These are phyloP conservation scores for Bolboschoenus planiculmis DNA, from an alignment of 176 grass and related monocot species.

Conservation along the genomic window DNA sequence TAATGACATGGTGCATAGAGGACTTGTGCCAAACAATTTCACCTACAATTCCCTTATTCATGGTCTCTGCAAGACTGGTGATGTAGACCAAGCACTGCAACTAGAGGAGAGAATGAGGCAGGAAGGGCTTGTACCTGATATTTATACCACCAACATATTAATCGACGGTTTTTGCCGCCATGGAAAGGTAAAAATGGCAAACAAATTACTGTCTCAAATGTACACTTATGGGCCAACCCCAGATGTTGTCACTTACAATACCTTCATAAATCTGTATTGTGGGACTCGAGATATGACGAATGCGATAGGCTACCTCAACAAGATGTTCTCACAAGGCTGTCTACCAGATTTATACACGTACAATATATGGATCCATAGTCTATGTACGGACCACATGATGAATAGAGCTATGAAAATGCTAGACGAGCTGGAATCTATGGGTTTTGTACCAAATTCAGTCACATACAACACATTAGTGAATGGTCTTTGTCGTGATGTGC, in stretches of 20 bases:
- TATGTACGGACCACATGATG: constrained; percentile 62
- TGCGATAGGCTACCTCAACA: constrained; percentile 62
- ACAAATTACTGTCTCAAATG: constrained; percentile 53
- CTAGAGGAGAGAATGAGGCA: constrained; percentile 63
- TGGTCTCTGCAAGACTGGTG: constrained; percentile 53
- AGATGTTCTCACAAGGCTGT: constrained; percentile 66
- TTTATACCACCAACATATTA: constrained; percentile 89
- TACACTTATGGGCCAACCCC: constrained; percentile 49
- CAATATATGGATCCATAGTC: constrained; percentile 87
- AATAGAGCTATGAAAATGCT: constrained; percentile 52
- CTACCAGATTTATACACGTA: constrained; percentile 93
- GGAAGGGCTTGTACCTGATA: constrained; percentile 74
- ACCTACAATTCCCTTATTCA: constrained; percentile 89
- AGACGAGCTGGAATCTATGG: constrained; percentile 55
- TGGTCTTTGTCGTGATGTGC: constrained; percentile 64
- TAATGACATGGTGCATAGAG: constrained; percentile 54
- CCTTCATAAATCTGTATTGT: constrained; percentile 73
- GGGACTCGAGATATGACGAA: constrained; percentile 45
- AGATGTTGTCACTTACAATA: constrained; percentile 86
- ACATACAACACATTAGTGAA: constrained; percentile 89
- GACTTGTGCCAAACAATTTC: constrained; percentile 85
- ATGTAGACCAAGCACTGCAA: constrained; percentile 51
- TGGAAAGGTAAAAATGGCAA: constrained; percentile 52
- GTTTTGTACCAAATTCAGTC: constrained; percentile 50
- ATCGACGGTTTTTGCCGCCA: constrained; percentile 74